Base-by-base conservation (phyloP, 2,329 filamentous ascomycete genomes). In the Botrytis sinoallii region DNA sequence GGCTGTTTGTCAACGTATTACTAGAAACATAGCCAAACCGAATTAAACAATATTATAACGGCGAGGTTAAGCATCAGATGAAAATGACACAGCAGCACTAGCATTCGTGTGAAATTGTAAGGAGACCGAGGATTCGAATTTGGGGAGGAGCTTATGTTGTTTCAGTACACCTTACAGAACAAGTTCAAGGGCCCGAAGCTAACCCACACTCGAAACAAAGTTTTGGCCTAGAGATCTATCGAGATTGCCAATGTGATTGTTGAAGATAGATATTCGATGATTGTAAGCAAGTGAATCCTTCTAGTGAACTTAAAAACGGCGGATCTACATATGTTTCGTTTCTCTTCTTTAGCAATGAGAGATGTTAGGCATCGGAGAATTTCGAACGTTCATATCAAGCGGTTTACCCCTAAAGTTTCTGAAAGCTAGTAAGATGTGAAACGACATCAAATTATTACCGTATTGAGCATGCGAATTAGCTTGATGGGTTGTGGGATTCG, bases 221-320 rank as follows among this genome's bases (percentile, higher is more conserved):
- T 67, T 67, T 52, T 46, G 44, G 4, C 32, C n/a, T 52, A 52
- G 64, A 67, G 32, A 52, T 52, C 44, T n/a, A 52, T 67, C 40
- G 32, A 65, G 22, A 46, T 16, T 65, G 7, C 32, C 20, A 4
- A 68, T n/a, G 48, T 29, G 25, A 1, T 29, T 57, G 48, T 22
- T 22, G 65, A 57, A 55, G 32, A 40, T 55, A 12, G 35, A 68
- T 68, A 29, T 20, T 57, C 38, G 25, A 40, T n/a, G 25, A 40
- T n/a, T 42, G 48, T 42, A 68, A 42, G 65, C 35, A 68, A 1
- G 65, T 57, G n/a, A 68, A 40, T 68, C 65, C 65, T 68, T 42
- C 48, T 42, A 40, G 52, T 25, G 25, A 40, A 55, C 38, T 67
- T 40, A 68, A 48, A 55, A 68, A 68, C 46, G n/a, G 35, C 38